Evolutionary conservation across 352 stramenopile genomes (phyloP), one percentile per base, ranked within the genome.

Genomic region (Pythium chondricola): DNA sequence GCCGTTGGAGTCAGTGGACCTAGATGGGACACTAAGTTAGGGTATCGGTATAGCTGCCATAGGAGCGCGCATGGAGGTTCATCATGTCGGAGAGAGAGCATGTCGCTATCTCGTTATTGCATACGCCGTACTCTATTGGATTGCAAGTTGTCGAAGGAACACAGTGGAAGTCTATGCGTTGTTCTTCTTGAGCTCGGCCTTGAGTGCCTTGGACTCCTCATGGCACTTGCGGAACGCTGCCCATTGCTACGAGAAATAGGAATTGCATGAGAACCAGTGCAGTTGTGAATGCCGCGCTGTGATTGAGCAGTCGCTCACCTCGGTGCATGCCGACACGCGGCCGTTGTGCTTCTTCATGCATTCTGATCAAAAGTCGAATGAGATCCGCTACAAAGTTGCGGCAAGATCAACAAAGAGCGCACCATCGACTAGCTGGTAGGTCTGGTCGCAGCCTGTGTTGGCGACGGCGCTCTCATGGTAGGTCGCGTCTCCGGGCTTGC

Each of bases 281-380:
- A 13, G 11, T 8, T 16, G 21, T 17, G 4, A 20, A 16, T 14
- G 8, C 39, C 3, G 38, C 36, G 11, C n/a, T 21, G 5, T 6
- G n/a, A 17, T 36, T n/a, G 18, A 22, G 20, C 20, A 4, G 13
- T 20, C 0, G 56, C 43, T 33, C 29, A 85, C 74, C 61, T 85
- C 58, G 10, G 58, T 80, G 54, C 79, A 91, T 8, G 76, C 79
- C 6, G 79, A 91, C 43, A 91, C 76, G 53, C 74, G 72, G 20
- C 79, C 79, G 35, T 69, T 79, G 61, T 88, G 62, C 26, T 75
- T 61, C 65, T 88, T 91, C 79, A 91, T 91, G 61, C 79, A 91
- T 40, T 75, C 79, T 86, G 42, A n/a, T n/a, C 42, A 16, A 63
- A 60, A 37, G 13, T 26, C 14, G 4, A 20, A 42, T 21, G 8